Evolutionary conservation across 2,329 filamentous ascomycete genomes (phyloP), one percentile per base, ranked within the genome.

Genomic region (Aspergillus eucalypticola): DNA sequence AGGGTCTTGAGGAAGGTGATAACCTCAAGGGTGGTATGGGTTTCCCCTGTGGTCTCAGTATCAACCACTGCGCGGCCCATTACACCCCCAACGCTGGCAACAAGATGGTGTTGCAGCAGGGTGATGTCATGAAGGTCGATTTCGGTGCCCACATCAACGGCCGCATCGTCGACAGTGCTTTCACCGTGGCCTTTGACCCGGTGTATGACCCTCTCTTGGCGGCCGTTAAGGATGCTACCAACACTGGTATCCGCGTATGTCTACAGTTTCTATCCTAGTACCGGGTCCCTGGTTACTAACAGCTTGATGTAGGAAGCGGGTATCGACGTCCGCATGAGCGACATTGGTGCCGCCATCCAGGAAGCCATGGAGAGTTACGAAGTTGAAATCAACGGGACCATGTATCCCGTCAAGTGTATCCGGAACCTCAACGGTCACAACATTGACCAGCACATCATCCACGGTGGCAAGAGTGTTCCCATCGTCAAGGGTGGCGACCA

Each of bases 291-390:
- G 11, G 8, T 21, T 35, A 54, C 56, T 54, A 19, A 49, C 35
- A 21, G 11, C 60, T 69, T 6, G 7, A n/a, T 57, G 21, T 66
- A 87, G 82, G 90, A 96, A 81, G 92, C 93, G 5, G 93, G 93
- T 69, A 96, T 97, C 70, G 93, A 97, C 73, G 92, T 92, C 50
- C 88, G 93, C 58, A 88, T 97, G 69, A 88, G 90, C 64, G 92
- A 96, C 70, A 90, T 96, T 64, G 91, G 92, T 61, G 90, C 86
- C 8, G 83, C 86, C 17, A 94, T 96, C 69, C 92, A 96, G 78
- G 92, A 96, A 78, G 86, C 89, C 27, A 96, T 96, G 92, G 92
- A 96, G 79, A 93, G 90, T 76, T 95, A 94, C 77, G 92, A 96
- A 79, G 86, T 94, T 54, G 90, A 95, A 75, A 85, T 96, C 66